A percentile compares a stretch with the other conserved stretches of the same genome.
phyloP scores from a whole-genome alignment of 768 basidiomycete species.

The Boletus coccyginus region DNA sequence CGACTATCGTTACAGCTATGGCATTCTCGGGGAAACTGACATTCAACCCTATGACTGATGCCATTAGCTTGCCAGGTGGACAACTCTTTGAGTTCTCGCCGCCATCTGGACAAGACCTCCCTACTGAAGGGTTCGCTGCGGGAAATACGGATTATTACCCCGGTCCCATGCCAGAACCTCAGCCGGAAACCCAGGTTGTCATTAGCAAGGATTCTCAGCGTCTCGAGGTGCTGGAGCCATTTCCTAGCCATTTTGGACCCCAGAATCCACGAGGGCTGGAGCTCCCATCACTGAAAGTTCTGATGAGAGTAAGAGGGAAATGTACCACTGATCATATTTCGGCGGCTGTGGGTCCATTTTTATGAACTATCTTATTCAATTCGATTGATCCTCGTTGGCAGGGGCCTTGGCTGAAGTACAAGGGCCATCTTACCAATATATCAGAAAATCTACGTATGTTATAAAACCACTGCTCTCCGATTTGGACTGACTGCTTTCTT shows the following conservation, averaged over 20 bases:
- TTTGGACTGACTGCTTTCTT: conserved; percentile 3
- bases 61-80: conserved; percentile 64
- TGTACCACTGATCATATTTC: conserved; percentile 99
- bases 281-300: conserved; percentile 75
- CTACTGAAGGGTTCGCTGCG: conserved; percentile 74
- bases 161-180: conserved; percentile 64
- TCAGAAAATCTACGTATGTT: conserved; percentile 88
- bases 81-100: conserved; percentile 79
- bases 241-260: conserved; percentile 67
- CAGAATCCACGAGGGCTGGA: conserved; percentile 59
- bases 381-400: conserved; percentile 27
- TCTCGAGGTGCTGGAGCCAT: conserved; percentile 84
- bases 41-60: conserved; percentile 91
- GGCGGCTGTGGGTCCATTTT: conserved; percentile 67
- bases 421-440: conserved; percentile 94
- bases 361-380: not conserved
- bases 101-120: conserved; percentile 83
- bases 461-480: not conserved
- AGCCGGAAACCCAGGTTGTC: conserved; percentile 70
- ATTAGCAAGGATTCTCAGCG: conserved; percentile 80
- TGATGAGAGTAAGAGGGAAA: conserved; percentile 94
- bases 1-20: conserved; percentile 96
- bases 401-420: conserved; percentile 99
- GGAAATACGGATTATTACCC: conserved; percentile 81
- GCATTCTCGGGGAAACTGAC: conserved; percentile 90